Evolutionary conservation across 179 eudicot genomes (phyloP), one percentile per base, ranked within the genome.

Genomic region (Beta corolliflora): DNA sequence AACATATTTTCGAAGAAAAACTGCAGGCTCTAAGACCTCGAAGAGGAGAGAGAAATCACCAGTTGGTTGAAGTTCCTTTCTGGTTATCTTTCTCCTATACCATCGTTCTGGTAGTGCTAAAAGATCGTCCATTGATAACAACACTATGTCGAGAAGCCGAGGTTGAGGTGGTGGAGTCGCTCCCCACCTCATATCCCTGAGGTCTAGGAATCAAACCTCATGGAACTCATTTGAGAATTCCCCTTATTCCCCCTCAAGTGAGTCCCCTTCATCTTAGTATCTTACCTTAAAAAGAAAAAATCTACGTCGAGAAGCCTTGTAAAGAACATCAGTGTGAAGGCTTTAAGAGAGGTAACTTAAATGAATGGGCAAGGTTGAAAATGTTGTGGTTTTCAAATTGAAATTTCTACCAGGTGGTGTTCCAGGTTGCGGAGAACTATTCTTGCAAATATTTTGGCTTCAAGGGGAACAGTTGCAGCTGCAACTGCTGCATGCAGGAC

Each of bases 361-460:
- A 48, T 48, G 5, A 48, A 58, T 55, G 19, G 23, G 23, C 0
- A 16, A 56, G 25, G 52, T 73, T 66, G 58, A 67, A 19, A 29
- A 48, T 65, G 55, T 31, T 82, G 5, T 13, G 73, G 41, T 79
- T 78, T 73, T 86, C 86, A 85, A 69, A 84, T 81, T 48, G 86
- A 79, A 79, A 84, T 48, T 83, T 90, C 92, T 77, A 76, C 74
- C 82, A 89, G 90, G 83, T 91, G 97, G 81, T 97, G 97, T 89
- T 97, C 99, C 16, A 97, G 89, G 78, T 97, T 97, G 64, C 97
- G 92, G 73, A 97, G 99, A 60, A 94, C 97, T 59, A 97, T 89
- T 79, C 93, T 90, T 9, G 99, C 93, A 85, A 97, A 94, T 13
- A 93, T 92, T 82, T 93, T 97, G 82, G 98, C 97, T 84, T 90